These are phyloP conservation scores for Beauveria sp. DNA, from an alignment of 2,329 filamentous ascomycete genomes.

Conservation along the genomic window DNA sequence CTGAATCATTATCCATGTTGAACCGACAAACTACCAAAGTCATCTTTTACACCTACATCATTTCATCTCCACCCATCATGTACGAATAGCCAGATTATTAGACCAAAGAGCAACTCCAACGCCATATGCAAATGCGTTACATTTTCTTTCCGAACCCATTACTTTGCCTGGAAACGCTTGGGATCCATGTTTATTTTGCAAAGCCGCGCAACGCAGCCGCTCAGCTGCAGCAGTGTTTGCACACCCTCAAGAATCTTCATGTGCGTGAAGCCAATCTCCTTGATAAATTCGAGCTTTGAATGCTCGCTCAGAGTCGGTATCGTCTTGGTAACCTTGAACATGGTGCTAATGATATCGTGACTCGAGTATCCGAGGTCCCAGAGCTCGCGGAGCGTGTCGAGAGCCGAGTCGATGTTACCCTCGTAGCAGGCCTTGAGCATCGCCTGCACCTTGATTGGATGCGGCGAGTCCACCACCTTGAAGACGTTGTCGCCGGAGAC, in stretches of 20 bases:
- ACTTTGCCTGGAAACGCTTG: constrained; percentile 57
- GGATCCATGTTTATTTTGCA: constrained; percentile 97
- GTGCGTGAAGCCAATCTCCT: constrained; percentile 97
- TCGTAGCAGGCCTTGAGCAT: constrained; percentile 98
- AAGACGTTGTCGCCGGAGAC: constrained; percentile 98
- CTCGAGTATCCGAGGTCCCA: constrained; percentile 97
- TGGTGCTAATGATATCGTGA: constrained; percentile 97
- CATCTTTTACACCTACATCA: neutral
- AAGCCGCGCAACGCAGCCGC: constrained; percentile 82
- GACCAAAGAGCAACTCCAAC: constrained; percentile 22
- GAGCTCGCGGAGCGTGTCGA: constrained; percentile 80
- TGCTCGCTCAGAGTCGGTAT: constrained; percentile 89
- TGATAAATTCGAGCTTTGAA: constrained; percentile 93
- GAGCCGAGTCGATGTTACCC: constrained; percentile 77
- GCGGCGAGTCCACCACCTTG: constrained; percentile 91
- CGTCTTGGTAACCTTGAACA: constrained; percentile 98
- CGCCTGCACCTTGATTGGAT: constrained; percentile 96
- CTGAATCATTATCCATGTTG: neutral
- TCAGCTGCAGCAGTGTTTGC: constrained; percentile 88
- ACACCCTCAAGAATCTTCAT: constrained; percentile 99
- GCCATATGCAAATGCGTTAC: constrained; percentile 20
- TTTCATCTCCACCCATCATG: constrained; percentile 3
- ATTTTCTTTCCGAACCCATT: constrained; percentile 14
- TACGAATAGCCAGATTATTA: constrained; percentile 7
- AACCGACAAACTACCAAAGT: neutral